A percentile compares a stretch with the other conserved stretches of the same genome.
These are phyloP conservation scores for Globisporangium yorkense DNA, from an alignment of 352 stramenopile genomes.

Conservation along the genomic window DNA sequence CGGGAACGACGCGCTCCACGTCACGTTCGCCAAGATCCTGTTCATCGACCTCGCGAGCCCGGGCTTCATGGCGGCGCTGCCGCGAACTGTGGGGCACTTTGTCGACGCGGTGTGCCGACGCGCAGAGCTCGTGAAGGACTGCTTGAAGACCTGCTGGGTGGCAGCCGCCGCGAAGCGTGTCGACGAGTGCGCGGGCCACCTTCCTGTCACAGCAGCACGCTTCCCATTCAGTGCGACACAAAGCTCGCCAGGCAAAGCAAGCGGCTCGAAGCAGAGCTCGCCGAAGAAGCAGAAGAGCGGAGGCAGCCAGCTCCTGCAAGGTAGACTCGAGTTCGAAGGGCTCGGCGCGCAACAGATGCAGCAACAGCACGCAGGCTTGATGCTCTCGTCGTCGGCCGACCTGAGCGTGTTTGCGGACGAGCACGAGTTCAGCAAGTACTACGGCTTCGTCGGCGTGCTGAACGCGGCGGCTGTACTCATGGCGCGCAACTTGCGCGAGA, in stretches of 20 bases:
- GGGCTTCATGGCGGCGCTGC: conserved; percentile 62
- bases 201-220: conserved; percentile 16
- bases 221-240: neutral
- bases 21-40: conserved; percentile 63
- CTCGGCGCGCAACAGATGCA: neutral
- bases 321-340: conserved; percentile 55
- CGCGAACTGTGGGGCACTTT: conserved; percentile 82
- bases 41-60: conserved; percentile 76
- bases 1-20: conserved; percentile 9
- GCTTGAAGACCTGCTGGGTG: conserved; percentile 80
- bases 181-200: conserved; percentile 52
- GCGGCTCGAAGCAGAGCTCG: neutral
- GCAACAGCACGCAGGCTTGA: neutral
- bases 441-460: conserved; percentile 64
- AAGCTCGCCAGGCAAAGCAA: conserved; percentile 1
- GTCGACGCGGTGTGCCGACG: conserved; percentile 71
- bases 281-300: conserved; percentile 17
- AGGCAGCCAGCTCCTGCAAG: conserved; percentile 29
- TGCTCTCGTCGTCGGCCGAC: conserved; percentile 4
- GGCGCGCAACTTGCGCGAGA: conserved; percentile 84
- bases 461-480: conserved; percentile 86
- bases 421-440: conserved; percentile 35
- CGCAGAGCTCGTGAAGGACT: conserved; percentile 83
- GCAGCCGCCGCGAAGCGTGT: conserved; percentile 60
- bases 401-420: conserved; percentile 21